Evolutionary conservation across 441 rosid species (phyloP).

Genomic region (Jatropha podagrica): DNA sequence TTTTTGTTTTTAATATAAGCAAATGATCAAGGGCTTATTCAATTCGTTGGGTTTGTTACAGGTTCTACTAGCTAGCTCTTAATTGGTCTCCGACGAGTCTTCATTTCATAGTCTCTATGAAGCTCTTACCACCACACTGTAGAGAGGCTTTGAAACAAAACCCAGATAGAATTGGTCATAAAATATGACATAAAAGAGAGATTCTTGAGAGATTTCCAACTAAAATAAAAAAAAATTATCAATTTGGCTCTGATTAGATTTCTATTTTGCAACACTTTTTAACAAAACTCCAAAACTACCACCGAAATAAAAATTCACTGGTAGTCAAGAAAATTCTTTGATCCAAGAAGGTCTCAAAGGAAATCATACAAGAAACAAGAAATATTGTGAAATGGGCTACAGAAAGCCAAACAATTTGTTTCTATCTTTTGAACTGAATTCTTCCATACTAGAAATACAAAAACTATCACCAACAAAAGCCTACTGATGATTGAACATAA

Average conservation of each 20-base stretch:
- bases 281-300: too few relatives aligned
- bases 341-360: constrained; percentile 17
- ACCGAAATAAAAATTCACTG: too few relatives aligned
- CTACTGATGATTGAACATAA: constrained; percentile 2
- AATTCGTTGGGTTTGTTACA: background rate
- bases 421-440: constrained; percentile 14
- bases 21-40: constrained; percentile 1
- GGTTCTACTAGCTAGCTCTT: background rate
- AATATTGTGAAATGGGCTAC: constrained; percentile 7
- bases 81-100: background rate
- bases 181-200: constrained; percentile 21
- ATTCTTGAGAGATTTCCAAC: constrained; percentile 12
- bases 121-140: background rate
- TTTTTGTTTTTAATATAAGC: background rate
- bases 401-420: background rate
- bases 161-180: constrained; percentile 25
- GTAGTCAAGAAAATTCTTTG: background rate
- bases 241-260: too few relatives aligned
- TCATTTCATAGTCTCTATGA: constrained; percentile 1
- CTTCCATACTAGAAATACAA: constrained; percentile 3
- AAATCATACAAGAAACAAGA: constrained; percentile 14
- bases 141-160: constrained; percentile 8
- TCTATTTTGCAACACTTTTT: too few relatives aligned
- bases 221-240: constrained; percentile 17
- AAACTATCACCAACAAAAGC: constrained; percentile 4